Percentiles rank a stretch among this genome's conserved stretches.
Evolutionary conservation across 1,284 basidiomycete species (phyloP).

Genomic region (Schizophyllum commune): DNA sequence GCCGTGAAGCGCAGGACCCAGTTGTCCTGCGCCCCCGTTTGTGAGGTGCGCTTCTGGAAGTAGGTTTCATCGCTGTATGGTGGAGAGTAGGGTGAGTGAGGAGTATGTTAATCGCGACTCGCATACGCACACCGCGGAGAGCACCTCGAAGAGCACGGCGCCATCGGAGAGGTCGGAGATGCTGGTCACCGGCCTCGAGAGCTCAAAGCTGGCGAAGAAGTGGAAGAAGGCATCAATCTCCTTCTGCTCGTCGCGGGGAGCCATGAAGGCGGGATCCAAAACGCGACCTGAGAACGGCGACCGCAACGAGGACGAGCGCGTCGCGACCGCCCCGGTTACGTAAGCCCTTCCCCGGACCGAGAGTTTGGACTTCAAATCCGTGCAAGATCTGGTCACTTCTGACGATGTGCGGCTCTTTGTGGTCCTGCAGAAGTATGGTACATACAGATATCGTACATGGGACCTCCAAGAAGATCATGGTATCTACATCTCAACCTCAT

Average conservation of each 20-base stretch:
- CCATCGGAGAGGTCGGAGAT: slow-evolving; percentile 71
- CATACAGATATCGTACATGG: not conserved
- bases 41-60: slow-evolving; percentile 52
- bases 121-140: slow-evolving; percentile 58
- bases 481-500: not conserved
- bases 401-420: too few relatives aligned
- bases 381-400: too few relatives aligned
- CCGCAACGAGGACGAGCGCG: not conserved
- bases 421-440: not conserved
- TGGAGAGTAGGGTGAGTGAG: slow-evolving; percentile 4
- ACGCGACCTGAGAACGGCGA: not conserved
- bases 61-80: slow-evolving; percentile 64
- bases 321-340: not conserved
- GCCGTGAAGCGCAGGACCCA: slow-evolving; percentile 85
- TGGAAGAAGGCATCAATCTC: slow-evolving; percentile 72
- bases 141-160: slow-evolving; percentile 60
- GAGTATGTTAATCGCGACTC: not conserved
- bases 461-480: too few relatives aligned
- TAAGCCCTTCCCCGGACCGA: not conserved
- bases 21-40: slow-evolving; percentile 63
- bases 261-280: not conserved
- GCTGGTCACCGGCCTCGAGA: slow-evolving; percentile 51
- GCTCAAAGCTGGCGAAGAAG: slow-evolving; percentile 68
- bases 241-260: slow-evolving; percentile 20
- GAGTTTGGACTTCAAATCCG: not conserved